These are phyloP conservation scores for Aethionema arabicum DNA, from an alignment of 345 rosid genomes.

Conservation along the genomic window DNA sequence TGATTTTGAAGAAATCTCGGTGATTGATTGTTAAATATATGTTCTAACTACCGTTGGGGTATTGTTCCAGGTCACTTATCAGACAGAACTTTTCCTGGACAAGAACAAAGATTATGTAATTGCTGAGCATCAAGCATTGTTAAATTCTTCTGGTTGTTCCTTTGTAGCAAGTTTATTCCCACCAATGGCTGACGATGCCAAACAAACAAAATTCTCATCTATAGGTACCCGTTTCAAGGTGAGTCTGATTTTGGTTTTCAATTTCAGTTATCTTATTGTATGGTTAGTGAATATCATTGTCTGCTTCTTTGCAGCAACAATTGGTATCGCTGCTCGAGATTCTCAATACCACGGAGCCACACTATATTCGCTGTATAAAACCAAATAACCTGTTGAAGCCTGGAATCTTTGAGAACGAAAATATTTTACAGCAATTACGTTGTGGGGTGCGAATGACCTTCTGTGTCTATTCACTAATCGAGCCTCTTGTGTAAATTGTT, in stretches of 20 bases:
- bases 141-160: constrained; percentile 85
- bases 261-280: neutral
- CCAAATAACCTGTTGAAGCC: constrained; percentile 99
- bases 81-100: constrained; percentile 93
- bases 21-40: neutral
- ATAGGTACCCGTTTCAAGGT: constrained; percentile 99
- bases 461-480: constrained; percentile 7
- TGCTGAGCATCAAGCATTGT: constrained; percentile 96
- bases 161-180: constrained; percentile 89
- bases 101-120: constrained; percentile 99
- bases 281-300: constrained; percentile 17
- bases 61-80: constrained; percentile 85
- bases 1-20: constrained; percentile 22
- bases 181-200: constrained; percentile 73
- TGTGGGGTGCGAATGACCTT: constrained; percentile 82
- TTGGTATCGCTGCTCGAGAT: constrained; percentile 85
- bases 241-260: constrained; percentile 25
- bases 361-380: constrained; percentile 98
- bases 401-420: constrained; percentile 85
- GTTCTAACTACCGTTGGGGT: constrained; percentile 36
- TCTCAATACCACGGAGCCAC: constrained; percentile 93
- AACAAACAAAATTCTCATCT: constrained; percentile 91
- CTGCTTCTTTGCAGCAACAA: constrained; percentile 76
- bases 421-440: constrained; percentile 80
- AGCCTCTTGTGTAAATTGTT: constrained; percentile 11